A percentile compares a stretch with the other conserved stretches of the same genome.
Conservation (phyloP, 441 rosid genomes). For the Omphalea diandra region DNA sequence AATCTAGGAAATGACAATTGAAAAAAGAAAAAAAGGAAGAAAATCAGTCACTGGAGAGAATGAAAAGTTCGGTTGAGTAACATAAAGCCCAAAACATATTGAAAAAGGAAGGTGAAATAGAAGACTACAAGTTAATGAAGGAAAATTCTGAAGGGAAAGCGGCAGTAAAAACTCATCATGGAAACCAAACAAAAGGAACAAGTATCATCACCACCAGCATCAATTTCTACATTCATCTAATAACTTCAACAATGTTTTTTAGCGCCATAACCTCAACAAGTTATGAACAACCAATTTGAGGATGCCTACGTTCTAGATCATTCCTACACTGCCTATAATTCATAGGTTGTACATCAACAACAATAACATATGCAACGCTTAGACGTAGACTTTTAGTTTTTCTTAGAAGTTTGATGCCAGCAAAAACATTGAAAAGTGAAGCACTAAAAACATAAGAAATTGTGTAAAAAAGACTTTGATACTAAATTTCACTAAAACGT, state of each 20-base stretch:
- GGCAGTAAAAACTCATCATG: slow-evolving; percentile 3
- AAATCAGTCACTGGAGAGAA: slow-evolving; percentile 31
- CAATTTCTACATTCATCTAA: slow-evolving; percentile 4
- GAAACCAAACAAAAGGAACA: neutral
- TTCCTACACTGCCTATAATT: neutral
- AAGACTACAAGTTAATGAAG: slow-evolving; percentile 7
- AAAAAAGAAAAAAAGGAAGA: slow-evolving; percentile 36
- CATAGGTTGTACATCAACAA: neutral
- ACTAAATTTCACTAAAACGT: neutral
- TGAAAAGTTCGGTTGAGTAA: slow-evolving; percentile 4
- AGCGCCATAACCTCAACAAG: too few relatives aligned
- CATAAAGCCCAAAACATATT: slow-evolving; percentile 14
- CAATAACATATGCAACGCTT: neutral
- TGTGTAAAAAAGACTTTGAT: neutral
- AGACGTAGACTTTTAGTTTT: neutral
- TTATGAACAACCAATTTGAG: neutral
- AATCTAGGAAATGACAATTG: slow-evolving; percentile 50
- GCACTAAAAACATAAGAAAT: neutral
- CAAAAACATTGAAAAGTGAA: neutral
- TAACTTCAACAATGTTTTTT: neutral
- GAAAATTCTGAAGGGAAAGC: slow-evolving; percentile 6
- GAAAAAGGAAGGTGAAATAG: neutral
- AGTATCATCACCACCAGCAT: neutral
- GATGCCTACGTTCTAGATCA: neutral
- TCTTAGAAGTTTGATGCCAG: neutral